Conservation (phyloP, 305 asterid genomes). For the Solanum hybrid region DNA sequence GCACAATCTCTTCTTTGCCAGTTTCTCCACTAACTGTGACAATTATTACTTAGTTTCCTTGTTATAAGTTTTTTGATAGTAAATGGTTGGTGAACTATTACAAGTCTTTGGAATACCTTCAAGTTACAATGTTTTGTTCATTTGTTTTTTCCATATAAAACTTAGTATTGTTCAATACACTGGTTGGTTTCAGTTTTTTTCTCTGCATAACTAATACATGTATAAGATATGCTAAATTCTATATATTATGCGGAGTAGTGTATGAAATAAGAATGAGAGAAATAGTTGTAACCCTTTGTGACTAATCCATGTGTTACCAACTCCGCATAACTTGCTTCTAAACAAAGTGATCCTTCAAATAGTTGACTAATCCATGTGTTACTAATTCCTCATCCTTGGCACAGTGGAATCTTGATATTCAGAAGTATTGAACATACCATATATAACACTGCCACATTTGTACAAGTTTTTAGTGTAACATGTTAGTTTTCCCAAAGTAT, state of each 20-base stretch:
- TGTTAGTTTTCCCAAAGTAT: not conserved
- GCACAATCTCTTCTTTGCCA: too few species aligned
- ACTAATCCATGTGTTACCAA: not conserved
- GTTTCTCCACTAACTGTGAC: too few species aligned
- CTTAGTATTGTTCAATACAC: not conserved
- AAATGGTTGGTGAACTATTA: too few species aligned
- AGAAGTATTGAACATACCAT: not conserved
- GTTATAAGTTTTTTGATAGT: too few species aligned
- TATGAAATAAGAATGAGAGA: not conserved
- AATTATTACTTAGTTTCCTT: too few species aligned
- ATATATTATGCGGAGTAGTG: not conserved
- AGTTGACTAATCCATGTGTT: not conserved
- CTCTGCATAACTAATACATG: not conserved
- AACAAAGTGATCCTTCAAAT: not conserved
- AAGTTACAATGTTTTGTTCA: not conserved
- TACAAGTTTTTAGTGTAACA: not conserved
- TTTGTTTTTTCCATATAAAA: conserved; percentile 1
- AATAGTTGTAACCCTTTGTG: not conserved
- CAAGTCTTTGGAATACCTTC: too few species aligned
- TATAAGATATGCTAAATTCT: not conserved
- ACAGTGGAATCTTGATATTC: not conserved
- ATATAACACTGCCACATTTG: not conserved
- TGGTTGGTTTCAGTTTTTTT: not conserved
- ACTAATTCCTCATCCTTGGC: not conserved
- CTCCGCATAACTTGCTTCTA: not conserved